Percentiles rank a stretch among this genome's conserved stretches.
Conservation (phyloP, 148 eudicot species). For the Chenopodium album region DNA sequence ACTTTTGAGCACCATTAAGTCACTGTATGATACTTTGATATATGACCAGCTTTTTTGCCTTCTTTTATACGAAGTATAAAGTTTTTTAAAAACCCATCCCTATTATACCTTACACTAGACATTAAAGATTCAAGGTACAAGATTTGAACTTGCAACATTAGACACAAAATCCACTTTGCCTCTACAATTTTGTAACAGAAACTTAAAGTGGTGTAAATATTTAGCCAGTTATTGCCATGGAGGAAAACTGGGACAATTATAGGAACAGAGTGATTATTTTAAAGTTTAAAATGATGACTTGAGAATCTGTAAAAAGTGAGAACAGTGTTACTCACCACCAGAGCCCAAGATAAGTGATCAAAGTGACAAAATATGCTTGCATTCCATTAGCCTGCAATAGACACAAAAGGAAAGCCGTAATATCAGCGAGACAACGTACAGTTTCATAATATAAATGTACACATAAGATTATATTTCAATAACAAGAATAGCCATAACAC, state of each 20-base stretch:
- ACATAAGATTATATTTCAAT: not conserved
- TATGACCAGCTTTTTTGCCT: not conserved
- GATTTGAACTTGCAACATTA: not conserved
- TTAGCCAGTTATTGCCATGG: not conserved
- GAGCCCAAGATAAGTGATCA: slow-evolving; percentile 73
- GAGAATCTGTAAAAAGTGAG: not conserved
- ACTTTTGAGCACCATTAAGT: not conserved
- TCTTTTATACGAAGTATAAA: not conserved
- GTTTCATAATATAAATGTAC: not conserved
- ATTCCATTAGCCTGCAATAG: slow-evolving; percentile 84
- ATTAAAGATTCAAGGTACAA: not conserved
- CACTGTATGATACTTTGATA: not conserved
- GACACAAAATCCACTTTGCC: too few species aligned
- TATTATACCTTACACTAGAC: not conserved
- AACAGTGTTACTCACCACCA: slow-evolving; percentile 71
- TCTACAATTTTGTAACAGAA: not conserved
- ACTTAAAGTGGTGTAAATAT: not conserved
- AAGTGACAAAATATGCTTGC: slow-evolving; percentile 72
- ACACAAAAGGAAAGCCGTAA: not conserved
- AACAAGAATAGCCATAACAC: not conserved
- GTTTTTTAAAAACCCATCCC: not conserved
- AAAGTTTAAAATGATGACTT: not conserved
- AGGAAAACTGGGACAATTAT: not conserved
- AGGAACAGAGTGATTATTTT: not conserved
- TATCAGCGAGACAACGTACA: slow-evolving; percentile 2